Conservation (phyloP, 2,329 filamentous ascomycete genomes). For the Colletotrichum simmondsii region DNA sequence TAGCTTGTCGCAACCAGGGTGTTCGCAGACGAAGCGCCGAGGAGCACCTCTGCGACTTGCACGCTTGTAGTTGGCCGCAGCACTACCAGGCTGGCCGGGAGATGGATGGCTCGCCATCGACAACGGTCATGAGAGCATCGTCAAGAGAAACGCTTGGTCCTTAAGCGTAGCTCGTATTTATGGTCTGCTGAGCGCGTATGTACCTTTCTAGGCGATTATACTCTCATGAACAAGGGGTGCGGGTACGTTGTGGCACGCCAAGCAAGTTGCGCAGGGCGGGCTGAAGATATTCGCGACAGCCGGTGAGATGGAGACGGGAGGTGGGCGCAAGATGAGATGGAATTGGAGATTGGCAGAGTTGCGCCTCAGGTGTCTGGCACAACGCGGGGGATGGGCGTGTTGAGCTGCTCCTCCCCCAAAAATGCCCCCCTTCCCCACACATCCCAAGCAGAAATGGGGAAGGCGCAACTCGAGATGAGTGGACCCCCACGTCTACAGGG, state of each 20-base stretch:
- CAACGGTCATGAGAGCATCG: conserved; percentile 16
- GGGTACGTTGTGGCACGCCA: background rate
- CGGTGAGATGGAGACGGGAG: background rate
- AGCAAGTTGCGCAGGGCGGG: background rate
- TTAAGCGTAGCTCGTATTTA: background rate
- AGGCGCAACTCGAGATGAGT: background rate
- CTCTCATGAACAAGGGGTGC: background rate
- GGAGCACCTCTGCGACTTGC: conserved; percentile 63
- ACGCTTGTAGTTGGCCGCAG: conserved; percentile 54
- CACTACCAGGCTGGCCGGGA: conserved; percentile 23
- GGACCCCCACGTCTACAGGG: background rate
- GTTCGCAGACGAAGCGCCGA: conserved; percentile 70
- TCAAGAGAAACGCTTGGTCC: background rate
- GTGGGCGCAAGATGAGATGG: conserved; percentile 6
- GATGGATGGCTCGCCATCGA: conserved; percentile 25
- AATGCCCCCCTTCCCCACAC: conserved; percentile 19
- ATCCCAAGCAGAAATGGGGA: background rate
- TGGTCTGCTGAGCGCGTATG: background rate
- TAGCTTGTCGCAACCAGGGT: conserved; percentile 79
- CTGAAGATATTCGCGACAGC: background rate
- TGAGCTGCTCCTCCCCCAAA: conserved; percentile 7
- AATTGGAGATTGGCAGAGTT: conserved; percentile 7
- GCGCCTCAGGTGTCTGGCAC: conserved; percentile 14
- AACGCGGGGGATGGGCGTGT: conserved; percentile 1
- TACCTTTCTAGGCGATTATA: background rate